Evolutionary conservation across 2,329 filamentous ascomycete species (phyloP), one percentile per base, ranked within the genome.

Genomic region (Microascus cirrosus): DNA sequence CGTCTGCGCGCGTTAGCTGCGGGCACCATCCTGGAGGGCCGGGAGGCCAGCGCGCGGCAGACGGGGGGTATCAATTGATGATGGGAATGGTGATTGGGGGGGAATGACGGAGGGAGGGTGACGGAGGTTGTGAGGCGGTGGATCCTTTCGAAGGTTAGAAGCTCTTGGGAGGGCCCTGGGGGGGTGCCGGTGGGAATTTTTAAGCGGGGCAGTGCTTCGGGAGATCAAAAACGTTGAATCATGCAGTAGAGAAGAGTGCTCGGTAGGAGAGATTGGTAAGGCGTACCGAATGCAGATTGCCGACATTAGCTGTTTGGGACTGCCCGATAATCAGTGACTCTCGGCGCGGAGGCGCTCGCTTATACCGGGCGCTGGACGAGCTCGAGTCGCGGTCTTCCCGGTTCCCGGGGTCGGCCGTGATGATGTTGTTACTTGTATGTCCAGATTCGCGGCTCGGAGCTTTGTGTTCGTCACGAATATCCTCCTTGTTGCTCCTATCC

Each of bases 291-390:
- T 50, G 45, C n/a, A 20, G 45, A 22, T 10, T n/a, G 12, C 20
- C 45, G 5, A 20, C 28, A 32, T 32, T 50, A 20, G 20, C 45
- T 11, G 45, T 13, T 13, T 52, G 55, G 48, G 53, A 57, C 35
- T 39, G 48, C 3, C 55, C 55, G 15, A 57, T 57, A 22, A 48
- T 57, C 48, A 53, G 13, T 12, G 55, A 57, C 48, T 57, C 55
- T 42, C 55, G 22, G 22, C 20, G n/a, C 3, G 48, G 55, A 42
- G 34, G 55, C 3, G 55, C 39, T 25, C 55, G 39, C 28, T 56
- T 56, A 42, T 56, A 56, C 24, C 39, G 62, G 80, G 79, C 59
- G 63, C 36, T 12, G 79, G 80, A 59, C 28, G 28, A 32, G 28
- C 28, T 8, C 28, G 28, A 32, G 28, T 34, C 15, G 52, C 20